Evolutionary conservation across 176 grass and related monocot genomes (phyloP), one percentile per base, ranked within the genome.

Genomic region (Carex parvula): DNA sequence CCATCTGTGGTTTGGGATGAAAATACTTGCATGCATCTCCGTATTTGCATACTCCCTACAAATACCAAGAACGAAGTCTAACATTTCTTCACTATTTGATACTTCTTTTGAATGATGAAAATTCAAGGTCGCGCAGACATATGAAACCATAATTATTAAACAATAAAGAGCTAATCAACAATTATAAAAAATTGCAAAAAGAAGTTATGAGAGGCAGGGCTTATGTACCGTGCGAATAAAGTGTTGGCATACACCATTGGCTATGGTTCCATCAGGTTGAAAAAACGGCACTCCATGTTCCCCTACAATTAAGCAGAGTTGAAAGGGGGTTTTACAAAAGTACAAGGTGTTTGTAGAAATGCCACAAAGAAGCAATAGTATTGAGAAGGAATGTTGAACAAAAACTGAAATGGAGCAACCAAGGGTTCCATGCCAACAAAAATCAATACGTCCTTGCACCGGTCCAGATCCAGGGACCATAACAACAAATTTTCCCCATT

Each of bases 1-100:
- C 84, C 53, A 65, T 59, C 33, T 65, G 70, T 21, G 81, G 75
- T 88, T 89, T 97, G 1, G 92, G 90, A 85, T 97, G 94, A 85
- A 92, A 85, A 84, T 91, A 97, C 81, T 85, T 94, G 64, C 95
- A 94, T 56, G 85, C 41, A 83, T 97, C 94, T 78, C 90, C 88
- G 69, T 78, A 91, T 52, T 90, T 97, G 85, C 92, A 97, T 12
- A 85, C 50, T 12, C 90, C 92, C 92, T 94, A 85, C 3, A 83
- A 83, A n/a, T 62, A 30, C 72, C 37, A 53, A 50, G 3, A 2
- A 52, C 9, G 18, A 64, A 64, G n/a, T 50, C 6, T 10, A 24
- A 5, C 59, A 82, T 66, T 48, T 66, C 35, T 37, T 29, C n/a
- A 65, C 16, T 13, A 50, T 76, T 77, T 84, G 2, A 65, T 18